Evolutionary conservation across 495 filamentous ascomycete genomes (phyloP).

Genomic region (Talaromyces nanjingensis): DNA sequence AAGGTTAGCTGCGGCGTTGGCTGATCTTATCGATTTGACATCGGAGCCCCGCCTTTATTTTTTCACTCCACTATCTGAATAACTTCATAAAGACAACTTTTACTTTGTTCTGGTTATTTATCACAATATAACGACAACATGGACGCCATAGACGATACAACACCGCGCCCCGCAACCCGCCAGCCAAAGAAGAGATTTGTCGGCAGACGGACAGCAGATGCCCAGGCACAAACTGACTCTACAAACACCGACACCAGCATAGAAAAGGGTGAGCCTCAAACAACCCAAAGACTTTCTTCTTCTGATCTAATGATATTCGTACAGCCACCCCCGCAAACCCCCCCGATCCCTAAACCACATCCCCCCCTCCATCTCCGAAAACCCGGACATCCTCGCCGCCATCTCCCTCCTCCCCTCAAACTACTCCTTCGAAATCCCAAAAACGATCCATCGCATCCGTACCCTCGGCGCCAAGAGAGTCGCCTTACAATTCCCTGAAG

Average conservation of each 20-base stretch:
- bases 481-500: slow-evolving; percentile 93
- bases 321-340: slow-evolving; percentile 54
- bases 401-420: slow-evolving; percentile 83
- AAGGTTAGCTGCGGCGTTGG: slow-evolving; percentile 3
- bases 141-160: background rate
- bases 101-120: background rate
- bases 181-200: slow-evolving; percentile 76
- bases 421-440: slow-evolving; percentile 97
- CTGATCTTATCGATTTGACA: background rate
- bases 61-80: background rate
- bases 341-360: slow-evolving; percentile 82
- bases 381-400: slow-evolving; percentile 81
- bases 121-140: background rate
- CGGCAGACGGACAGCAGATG: slow-evolving; percentile 57
- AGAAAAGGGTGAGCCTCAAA: slow-evolving; percentile 28
- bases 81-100: background rate
- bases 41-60: slow-evolving; percentile 1
- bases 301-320: slow-evolving; percentile 17
- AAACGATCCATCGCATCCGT: slow-evolving; percentile 93
- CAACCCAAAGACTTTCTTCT: background rate
- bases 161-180: slow-evolving; percentile 9
- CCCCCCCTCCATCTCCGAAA: slow-evolving; percentile 75
- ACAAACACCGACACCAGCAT: slow-evolving; percentile 36
- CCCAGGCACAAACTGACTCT: slow-evolving; percentile 37
- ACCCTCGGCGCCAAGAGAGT: slow-evolving; percentile 68